Base-by-base conservation (phyloP, 805 yeast genomes). In the Brettanomyces bruxellensis region DNA sequence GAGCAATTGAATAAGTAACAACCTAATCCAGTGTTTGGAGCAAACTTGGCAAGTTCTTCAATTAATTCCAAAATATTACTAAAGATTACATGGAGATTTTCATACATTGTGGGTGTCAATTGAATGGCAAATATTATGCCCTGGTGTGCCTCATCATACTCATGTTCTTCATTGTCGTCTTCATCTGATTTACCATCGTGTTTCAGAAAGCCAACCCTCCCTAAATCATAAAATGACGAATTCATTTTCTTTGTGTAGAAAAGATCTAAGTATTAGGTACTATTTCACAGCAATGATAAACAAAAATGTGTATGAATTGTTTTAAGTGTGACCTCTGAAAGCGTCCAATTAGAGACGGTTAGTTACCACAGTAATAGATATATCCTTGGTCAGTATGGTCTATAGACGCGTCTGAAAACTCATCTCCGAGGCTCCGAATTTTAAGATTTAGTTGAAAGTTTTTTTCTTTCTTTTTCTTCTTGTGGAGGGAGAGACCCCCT, bases 21-120 rank as follows among this genome's bases (percentile, higher is more conserved):
- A 0, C 96, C 97, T 25, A 87, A 67, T 0, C 87, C 90, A 1
- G 91, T 83, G 40, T 71, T 69, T 1, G 89, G 86, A 36, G 77
- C 63, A 0, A 83, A 71, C 34, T 84, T 78, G 2, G 84, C 78
- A 47, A 86, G 67, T 43, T 79, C 82, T 3, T 81, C 70, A 65
- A 88, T 75, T 34, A 87, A 65, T n/a, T 76, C 79, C 45, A 73
- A 68, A 5, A 86, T 68, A 2, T 84, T 72, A 12, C 70, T 69
- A 14, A 90, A 56, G 8, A 83, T 78, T 2, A 44, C 38, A 3
- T 58, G 47, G n/a, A 72, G 57, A 14, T 68, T 69, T 4, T 53
- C 48, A 43, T 69, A 62, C 51, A 81, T 67, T 0, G 74, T 63
- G 0, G 75, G 67, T 0, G 86, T 72, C 13, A 82, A 57, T 54